Conservation (phyloP, 1,284 basidiomycete genomes). For the Takashimella tepidaria region DNA sequence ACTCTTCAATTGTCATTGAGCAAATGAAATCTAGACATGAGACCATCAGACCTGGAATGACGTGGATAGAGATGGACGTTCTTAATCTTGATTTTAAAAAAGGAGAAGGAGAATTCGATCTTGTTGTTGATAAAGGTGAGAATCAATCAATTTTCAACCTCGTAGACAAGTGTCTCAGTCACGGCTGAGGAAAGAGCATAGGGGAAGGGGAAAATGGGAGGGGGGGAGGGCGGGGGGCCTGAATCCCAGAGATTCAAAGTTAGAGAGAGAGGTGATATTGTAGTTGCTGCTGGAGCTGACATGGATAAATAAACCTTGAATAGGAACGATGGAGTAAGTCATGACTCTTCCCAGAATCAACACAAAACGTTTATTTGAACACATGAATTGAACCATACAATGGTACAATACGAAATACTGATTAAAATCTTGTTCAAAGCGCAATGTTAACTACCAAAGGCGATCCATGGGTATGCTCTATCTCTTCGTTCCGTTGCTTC, state of each 20-base stretch:
- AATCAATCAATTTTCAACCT: background rate
- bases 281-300: background rate
- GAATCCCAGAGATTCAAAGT: background rate
- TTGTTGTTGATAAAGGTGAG: slow-evolving; percentile 82
- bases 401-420: background rate
- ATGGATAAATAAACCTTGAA: background rate
- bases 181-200: too few species aligned
- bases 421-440: slow-evolving; percentile 26
- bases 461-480: slow-evolving; percentile 82
- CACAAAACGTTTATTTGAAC: too few species aligned
- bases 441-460: slow-evolving; percentile 86
- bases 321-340: slow-evolving; percentile 72
- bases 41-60: slow-evolving; percentile 61
- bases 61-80: slow-evolving; percentile 87
- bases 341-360: too few species aligned
- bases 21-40: slow-evolving; percentile 67
- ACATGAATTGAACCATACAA: too few species aligned
- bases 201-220: too few species aligned
- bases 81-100: slow-evolving; percentile 66
- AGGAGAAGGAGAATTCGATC: slow-evolving; percentile 65
- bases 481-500: too few species aligned
- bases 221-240: too few species aligned
- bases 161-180: too few species aligned
- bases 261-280: background rate
- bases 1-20: slow-evolving; percentile 72